phyloP scores from a whole-genome alignment of 2,329 filamentous ascomycete species.

The Raffaelea ambrosiae region DNA sequence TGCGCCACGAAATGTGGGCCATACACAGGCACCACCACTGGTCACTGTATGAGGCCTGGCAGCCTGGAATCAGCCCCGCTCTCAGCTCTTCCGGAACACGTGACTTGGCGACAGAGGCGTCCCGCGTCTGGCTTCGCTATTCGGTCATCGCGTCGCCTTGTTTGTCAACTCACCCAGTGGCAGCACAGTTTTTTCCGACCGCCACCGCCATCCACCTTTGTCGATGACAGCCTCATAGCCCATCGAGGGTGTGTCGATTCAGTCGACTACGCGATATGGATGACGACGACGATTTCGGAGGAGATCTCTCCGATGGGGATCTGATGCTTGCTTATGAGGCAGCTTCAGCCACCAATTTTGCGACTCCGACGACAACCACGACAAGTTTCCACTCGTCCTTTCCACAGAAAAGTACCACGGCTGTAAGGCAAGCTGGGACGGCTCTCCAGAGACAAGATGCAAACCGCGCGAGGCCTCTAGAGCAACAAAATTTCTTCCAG shows the following conservation, averaged over 20 bases:
- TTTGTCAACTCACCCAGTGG: too few relatives aligned
- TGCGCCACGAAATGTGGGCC: too few relatives aligned
- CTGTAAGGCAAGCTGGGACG: neutral
- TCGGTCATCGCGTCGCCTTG: neutral
- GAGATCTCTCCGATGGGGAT: constrained; percentile 58
- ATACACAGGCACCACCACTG: too few relatives aligned
- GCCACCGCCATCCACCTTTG: too few relatives aligned
- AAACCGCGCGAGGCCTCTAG: neutral
- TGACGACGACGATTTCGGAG: constrained; percentile 54
- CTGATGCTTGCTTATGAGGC: constrained; percentile 45
- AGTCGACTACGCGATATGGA: constrained; percentile 24
- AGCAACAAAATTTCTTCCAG: neutral
- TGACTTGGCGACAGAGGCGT: constrained; percentile 12
- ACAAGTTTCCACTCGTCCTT: neutral
- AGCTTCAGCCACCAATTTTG: constrained; percentile 2
- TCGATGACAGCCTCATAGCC: too few relatives aligned
- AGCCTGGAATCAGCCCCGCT: neutral
- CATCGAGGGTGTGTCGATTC: too few relatives aligned
- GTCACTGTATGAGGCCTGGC: too few relatives aligned
- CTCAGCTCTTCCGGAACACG: constrained; percentile 5
- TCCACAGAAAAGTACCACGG: neutral
- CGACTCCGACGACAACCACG: neutral
- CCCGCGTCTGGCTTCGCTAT: neutral
- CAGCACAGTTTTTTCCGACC: too few relatives aligned
- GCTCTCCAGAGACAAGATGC: too few relatives aligned